Evolutionary conservation across 2,329 filamentous ascomycete species (phyloP), one percentile per base, ranked within the genome.

Genomic region (Venturia effusa): DNA sequence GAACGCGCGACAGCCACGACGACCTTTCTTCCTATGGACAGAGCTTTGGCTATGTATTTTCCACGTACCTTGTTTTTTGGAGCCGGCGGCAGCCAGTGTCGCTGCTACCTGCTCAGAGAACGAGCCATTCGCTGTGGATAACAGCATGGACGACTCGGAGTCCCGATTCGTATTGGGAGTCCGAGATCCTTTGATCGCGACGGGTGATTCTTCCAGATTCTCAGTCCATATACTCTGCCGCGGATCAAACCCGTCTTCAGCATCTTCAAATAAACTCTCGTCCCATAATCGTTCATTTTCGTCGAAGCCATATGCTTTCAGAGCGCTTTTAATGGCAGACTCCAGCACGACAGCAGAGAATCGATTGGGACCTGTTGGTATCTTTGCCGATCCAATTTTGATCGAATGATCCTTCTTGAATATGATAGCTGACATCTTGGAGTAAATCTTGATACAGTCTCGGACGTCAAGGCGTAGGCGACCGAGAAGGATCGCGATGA

Each of bases 281-380:
- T 76, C 74, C 74, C 74, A 76, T 74, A 76, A 75, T n/a, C 69
- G 62, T 59, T 75, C 74, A 62, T 76, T 65, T 61, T 74, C 70
- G 34, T 69, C 65, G 51, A 73, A 76, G 11, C 69, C 70, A 0
- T 75, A 66, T 6, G 71, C 70, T 19, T 68, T 68, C 27, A 76
- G 67, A 0, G 73, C 70, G 1, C 67, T 63, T 63, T 74, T 76
- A 67, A 76, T 74, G 1, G 73, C 72, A 30, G 70, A 68, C 59
- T 74, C 74, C 0, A 76, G 68, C 10, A 75, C 72, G 5, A 64
- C 64, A 1, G 74, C 74, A 4, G 74, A 76, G 57, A 76, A 76
- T 2, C 74, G 69, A 15, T 69, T 75, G 4, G 71, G 66, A 32
- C 74, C 72, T 27, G 70, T 73, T 4, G 74, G 72, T 7, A 76